phyloP scores from a whole-genome alignment of 805 yeast genomes.

The Sungouiella thailandica region DNA sequence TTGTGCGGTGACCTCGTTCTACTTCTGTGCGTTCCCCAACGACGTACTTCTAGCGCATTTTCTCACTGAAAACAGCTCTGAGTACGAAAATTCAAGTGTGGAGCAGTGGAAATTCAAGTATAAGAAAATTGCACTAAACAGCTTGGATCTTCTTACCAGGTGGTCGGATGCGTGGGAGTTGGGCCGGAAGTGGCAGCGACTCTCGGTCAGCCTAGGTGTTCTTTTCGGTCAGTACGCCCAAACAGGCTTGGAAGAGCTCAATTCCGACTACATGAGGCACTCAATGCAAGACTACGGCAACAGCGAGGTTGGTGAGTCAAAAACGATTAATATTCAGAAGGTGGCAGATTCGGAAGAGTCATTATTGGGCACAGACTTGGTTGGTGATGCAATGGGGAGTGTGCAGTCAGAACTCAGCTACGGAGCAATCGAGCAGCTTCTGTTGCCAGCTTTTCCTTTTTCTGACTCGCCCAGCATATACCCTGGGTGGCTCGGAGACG shows the following conservation, averaged over 20 bases:
- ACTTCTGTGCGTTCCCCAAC: slow-evolving; percentile 24
- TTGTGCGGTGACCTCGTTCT: slow-evolving; percentile 28
- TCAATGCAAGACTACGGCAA: background rate
- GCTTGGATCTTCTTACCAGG: background rate
- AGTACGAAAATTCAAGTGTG: background rate
- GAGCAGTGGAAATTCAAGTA: background rate
- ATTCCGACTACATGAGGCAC: background rate
- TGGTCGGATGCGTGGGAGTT: background rate
- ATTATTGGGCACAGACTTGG: too few relatives aligned
- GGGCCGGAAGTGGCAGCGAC: background rate
- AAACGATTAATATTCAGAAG: too few relatives aligned
- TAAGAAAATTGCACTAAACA: background rate
- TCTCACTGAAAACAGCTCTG: too few relatives aligned
- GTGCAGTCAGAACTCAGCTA: too few relatives aligned
- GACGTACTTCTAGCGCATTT: too few relatives aligned
- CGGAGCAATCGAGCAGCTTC: background rate
- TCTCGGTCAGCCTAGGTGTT: background rate
- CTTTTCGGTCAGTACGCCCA: background rate
- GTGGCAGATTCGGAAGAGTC: too few relatives aligned
- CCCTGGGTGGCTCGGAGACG: slow-evolving; percentile 2
- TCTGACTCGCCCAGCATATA: background rate
- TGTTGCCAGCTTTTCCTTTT: background rate
- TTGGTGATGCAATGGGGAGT: too few relatives aligned
- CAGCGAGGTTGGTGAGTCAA: background rate
- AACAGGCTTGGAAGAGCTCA: background rate